These are phyloP conservation scores for Colletotrichum siamense DNA, from an alignment of 2,329 filamentous ascomycete genomes.

Conservation along the genomic window DNA sequence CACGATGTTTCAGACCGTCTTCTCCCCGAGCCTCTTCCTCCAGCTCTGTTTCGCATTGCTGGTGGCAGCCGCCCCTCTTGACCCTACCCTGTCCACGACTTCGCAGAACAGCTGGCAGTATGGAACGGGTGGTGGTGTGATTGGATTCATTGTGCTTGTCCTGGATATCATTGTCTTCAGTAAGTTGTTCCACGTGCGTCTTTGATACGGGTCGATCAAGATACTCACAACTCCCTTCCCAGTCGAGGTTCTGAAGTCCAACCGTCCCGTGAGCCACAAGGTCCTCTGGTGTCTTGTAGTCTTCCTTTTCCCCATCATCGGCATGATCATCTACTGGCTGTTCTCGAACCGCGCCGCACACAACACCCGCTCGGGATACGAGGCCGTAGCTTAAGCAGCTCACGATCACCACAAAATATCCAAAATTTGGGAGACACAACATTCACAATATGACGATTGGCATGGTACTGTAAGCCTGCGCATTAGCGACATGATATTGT, in stretches of 20 bases:
- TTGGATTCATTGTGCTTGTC: constrained; percentile 66
- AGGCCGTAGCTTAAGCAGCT: constrained; percentile 45
- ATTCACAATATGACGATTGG: background rate
- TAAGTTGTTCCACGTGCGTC: constrained; percentile 39
- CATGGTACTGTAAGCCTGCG: background rate
- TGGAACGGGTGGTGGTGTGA: constrained; percentile 64
- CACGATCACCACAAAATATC: background rate
- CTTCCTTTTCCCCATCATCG: constrained; percentile 68
- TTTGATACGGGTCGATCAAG: background rate
- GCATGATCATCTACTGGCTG: constrained; percentile 67
- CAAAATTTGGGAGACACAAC: background rate
- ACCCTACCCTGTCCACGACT: constrained; percentile 48
- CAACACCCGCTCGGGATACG: constrained; percentile 58
- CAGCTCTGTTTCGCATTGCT: constrained; percentile 58
- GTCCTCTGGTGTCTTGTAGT: constrained; percentile 67
- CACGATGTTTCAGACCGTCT: background rate
- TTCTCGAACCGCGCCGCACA: constrained; percentile 67
- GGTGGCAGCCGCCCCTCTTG: constrained; percentile 53
- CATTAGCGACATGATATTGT: background rate
- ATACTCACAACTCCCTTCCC: background rate
- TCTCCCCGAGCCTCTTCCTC: constrained; percentile 48
- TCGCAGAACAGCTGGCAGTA: constrained; percentile 57
- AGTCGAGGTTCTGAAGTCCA: constrained; percentile 72
- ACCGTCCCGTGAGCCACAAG: constrained; percentile 62
- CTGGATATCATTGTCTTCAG: constrained; percentile 68